Percentiles rank a stretch among this genome's conserved stretches.
Conservation (phyloP, 371 early-diverging fungal species). For the Catenaria anguillulae region DNA sequence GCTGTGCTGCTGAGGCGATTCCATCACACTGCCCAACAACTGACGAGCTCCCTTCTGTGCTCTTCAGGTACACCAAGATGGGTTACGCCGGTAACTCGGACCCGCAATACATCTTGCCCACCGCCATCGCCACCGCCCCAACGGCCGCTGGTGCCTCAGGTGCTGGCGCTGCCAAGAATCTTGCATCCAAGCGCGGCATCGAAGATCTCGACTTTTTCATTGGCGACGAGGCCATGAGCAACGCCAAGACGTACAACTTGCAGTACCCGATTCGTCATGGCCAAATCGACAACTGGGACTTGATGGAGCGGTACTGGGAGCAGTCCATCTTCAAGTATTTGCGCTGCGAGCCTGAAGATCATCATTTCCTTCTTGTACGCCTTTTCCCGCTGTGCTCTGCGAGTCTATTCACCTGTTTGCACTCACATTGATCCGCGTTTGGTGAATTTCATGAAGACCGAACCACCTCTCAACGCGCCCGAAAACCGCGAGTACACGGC, state of each 20-base stretch:
- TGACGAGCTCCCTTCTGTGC: too few species aligned
- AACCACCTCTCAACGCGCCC: conserved; percentile 80
- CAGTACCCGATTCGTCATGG: conserved; percentile 80
- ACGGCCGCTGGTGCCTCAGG: conserved; percentile 33
- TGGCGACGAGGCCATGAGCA: conserved; percentile 87
- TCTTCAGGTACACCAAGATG: conserved; percentile 83
- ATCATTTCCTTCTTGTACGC: too few species aligned
- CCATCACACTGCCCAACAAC: too few species aligned
- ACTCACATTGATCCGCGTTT: too few species aligned
- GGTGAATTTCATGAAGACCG: conserved; percentile 85
- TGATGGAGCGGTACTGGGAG: conserved; percentile 91
- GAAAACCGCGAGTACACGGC: conserved; percentile 88
- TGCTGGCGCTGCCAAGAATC: conserved; percentile 37
- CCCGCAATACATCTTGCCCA: conserved; percentile 90
- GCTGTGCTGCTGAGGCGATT: too few species aligned
- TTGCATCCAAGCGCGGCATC: conserved; percentile 89
- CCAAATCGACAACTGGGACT: conserved; percentile 84
- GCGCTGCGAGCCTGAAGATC: conserved; percentile 95
- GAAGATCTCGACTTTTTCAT: conserved; percentile 94
- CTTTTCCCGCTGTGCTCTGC: too few species aligned
- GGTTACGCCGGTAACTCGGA: conserved; percentile 94
- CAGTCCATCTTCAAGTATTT: conserved; percentile 92
- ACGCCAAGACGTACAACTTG: conserved; percentile 66
- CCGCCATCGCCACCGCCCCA: conserved; percentile 70
- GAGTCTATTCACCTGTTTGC: too few species aligned